Conservation (phyloP, 768 basidiomycete species). For the Lanmaoa rubissima region DNA sequence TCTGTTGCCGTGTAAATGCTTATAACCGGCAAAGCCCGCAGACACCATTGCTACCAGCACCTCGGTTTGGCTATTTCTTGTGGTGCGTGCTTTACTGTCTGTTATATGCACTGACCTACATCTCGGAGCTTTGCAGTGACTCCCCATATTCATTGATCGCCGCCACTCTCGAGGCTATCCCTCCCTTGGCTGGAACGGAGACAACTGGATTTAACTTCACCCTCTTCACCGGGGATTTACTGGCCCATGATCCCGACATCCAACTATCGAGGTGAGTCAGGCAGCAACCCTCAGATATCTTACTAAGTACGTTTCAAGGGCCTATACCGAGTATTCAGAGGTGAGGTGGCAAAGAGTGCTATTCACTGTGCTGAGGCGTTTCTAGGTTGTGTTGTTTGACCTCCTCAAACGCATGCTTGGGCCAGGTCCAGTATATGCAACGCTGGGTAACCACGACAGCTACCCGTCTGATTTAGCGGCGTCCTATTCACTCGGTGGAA, state of each 20-base stretch:
- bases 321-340: constrained; percentile 61
- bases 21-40: constrained; percentile 52
- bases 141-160: constrained; percentile 59
- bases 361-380: constrained; percentile 6
- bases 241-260: constrained; percentile 67
- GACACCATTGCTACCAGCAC: constrained; percentile 52
- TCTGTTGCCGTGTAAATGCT: constrained; percentile 62
- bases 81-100: constrained; percentile 40
- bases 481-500: constrained; percentile 53
- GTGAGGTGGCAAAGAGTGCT: constrained; percentile 31
- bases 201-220: constrained; percentile 61
- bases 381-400: constrained; percentile 61
- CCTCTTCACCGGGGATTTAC: constrained; percentile 71
- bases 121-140: constrained; percentile 42
- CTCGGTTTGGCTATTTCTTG: constrained; percentile 61
- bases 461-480: constrained; percentile 60
- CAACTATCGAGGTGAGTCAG: constrained; percentile 56
- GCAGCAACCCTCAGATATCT: background rate
- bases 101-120: background rate
- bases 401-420: constrained; percentile 62
- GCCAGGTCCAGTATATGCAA: constrained; percentile 70
- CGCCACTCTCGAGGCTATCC: constrained; percentile 65
- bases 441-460: constrained; percentile 76
- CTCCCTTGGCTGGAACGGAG: constrained; percentile 59
- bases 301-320: constrained; percentile 34